Evolutionary conservation across 2,329 filamentous ascomycete species (phyloP).

Genomic region (Colletotrichum orchidophilum): DNA sequence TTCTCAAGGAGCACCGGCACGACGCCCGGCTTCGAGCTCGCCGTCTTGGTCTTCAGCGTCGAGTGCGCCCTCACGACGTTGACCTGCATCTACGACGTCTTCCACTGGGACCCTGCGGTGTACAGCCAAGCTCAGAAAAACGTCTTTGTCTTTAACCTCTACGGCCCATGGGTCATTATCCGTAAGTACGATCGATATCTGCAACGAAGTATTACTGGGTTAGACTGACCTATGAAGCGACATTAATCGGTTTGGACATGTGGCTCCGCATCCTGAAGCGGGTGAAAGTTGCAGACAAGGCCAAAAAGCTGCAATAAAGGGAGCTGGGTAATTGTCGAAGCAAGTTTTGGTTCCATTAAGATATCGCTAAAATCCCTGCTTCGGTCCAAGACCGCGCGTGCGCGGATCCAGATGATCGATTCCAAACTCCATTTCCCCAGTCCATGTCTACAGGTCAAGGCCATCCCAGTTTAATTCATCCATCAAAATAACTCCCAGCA

Average conservation of each 20-base stretch:
- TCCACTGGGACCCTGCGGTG: constrained; percentile 56
- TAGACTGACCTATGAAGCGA: constrained; percentile 47
- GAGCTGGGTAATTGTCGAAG: constrained; percentile 15
- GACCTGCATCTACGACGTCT: constrained; percentile 61
- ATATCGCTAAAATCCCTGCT: constrained; percentile 21
- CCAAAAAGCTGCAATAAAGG: constrained; percentile 52
- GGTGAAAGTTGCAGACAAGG: constrained; percentile 43
- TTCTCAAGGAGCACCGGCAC: constrained; percentile 46
- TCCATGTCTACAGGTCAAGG: constrained; percentile 15
- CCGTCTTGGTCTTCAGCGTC: constrained; percentile 60
- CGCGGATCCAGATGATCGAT: background rate
- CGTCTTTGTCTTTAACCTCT: constrained; percentile 57
- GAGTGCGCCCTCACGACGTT: constrained; percentile 61
- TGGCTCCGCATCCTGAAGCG: constrained; percentile 59
- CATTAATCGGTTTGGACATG: constrained; percentile 64
- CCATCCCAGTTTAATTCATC: background rate
- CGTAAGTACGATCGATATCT: constrained; percentile 52
- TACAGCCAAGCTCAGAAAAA: constrained; percentile 56
- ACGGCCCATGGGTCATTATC: constrained; percentile 61
- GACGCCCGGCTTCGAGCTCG: constrained; percentile 54
- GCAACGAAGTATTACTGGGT: background rate
- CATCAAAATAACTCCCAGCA: constrained; percentile 6
- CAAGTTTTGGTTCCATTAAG: constrained; percentile 16
- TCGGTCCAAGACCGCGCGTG: background rate
- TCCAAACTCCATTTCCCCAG: constrained; percentile 19